phyloP scores from a whole-genome alignment of 371 early-diverging fungal genomes.

The Apophysomyces ossiformis region DNA sequence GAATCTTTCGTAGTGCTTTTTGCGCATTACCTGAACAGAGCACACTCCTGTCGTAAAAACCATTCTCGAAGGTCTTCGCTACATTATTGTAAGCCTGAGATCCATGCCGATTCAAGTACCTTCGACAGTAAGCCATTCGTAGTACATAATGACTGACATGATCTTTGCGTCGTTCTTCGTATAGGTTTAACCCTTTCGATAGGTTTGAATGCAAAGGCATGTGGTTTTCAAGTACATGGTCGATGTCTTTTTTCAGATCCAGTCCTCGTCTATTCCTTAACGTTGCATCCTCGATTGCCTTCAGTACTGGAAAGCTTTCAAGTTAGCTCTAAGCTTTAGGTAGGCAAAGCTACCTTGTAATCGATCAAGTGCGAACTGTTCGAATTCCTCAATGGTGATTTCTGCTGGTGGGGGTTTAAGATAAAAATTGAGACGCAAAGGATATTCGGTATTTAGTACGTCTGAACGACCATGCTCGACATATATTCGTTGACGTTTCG shows the following conservation, averaged over 20 bases:
- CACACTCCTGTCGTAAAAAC: slow-evolving; percentile 88
- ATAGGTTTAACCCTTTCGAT: slow-evolving; percentile 42
- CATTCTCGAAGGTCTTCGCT: slow-evolving; percentile 87
- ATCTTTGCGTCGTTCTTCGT: slow-evolving; percentile 87
- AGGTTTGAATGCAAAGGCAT: slow-evolving; percentile 70
- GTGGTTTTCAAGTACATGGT: slow-evolving; percentile 62
- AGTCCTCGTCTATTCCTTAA: slow-evolving; percentile 70
- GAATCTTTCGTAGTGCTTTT: not conserved
- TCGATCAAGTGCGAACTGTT: slow-evolving; percentile 89
- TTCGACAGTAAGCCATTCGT: slow-evolving; percentile 90
- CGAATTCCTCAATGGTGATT: slow-evolving; percentile 91
- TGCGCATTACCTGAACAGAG: slow-evolving; percentile 73
- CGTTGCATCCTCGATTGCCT: slow-evolving; percentile 81
- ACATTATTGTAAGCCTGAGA: not conserved
- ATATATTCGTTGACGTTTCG: slow-evolving; percentile 19
- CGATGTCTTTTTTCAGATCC: slow-evolving; percentile 64
- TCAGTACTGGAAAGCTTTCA: slow-evolving; percentile 61
- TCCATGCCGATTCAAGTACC: slow-evolving; percentile 33
- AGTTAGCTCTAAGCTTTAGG: slow-evolving; percentile 10
- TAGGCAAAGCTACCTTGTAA: slow-evolving; percentile 66
- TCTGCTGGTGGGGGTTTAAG: slow-evolving; percentile 72
- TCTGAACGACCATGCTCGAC: slow-evolving; percentile 10
- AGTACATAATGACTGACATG: slow-evolving; percentile 93
- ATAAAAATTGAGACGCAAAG: slow-evolving; percentile 84
- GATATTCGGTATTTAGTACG: slow-evolving; percentile 54